These are phyloP conservation scores for Globisporangium paroecandrum DNA, from an alignment of 352 stramenopile genomes.

Conservation along the genomic window DNA sequence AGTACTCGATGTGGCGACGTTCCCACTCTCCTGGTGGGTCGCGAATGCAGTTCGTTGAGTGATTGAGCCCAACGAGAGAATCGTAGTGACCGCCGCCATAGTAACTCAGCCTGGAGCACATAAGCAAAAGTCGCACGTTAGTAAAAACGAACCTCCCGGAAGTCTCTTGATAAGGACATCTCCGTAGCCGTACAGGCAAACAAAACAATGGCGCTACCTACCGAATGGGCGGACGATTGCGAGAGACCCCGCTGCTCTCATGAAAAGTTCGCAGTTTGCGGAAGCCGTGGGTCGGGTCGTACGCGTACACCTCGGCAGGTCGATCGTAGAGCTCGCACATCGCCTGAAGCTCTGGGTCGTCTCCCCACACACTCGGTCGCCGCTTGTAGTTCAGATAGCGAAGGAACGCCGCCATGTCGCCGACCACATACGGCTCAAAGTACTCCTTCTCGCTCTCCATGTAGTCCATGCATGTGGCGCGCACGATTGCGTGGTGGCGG, in stretches of 20 bases:
- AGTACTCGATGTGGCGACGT: constrained; percentile 62
- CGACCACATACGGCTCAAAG: constrained; percentile 90
- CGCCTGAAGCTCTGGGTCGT: constrained; percentile 95
- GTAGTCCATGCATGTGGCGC: constrained; percentile 92
- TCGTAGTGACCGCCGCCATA: constrained; percentile 92
- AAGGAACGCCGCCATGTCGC: constrained; percentile 84
- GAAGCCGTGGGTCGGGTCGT: constrained; percentile 66
- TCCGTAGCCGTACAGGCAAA: neutral
- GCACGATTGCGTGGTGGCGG: constrained; percentile 87
- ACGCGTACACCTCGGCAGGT: constrained; percentile 88
- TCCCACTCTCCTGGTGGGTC: constrained; percentile 68
- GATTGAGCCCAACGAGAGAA: constrained; percentile 65
- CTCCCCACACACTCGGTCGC: constrained; percentile 90
- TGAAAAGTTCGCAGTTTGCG: constrained; percentile 88
- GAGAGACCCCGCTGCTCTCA: constrained; percentile 56
- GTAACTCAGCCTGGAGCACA: constrained; percentile 74
- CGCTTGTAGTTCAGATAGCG: constrained; percentile 91
- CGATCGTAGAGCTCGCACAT: constrained; percentile 94
- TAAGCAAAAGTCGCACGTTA: constrained; percentile 3
- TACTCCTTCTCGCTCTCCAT: constrained; percentile 93
- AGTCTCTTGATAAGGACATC: too few relatives aligned
- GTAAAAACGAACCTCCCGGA: neutral
- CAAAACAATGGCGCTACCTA: constrained; percentile 18
- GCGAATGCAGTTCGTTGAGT: constrained; percentile 53
- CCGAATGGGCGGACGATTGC: constrained; percentile 68